These are phyloP conservation scores for Rhodotorula glutinis DNA, from an alignment of 1,284 basidiomycete genomes.

Conservation along the genomic window DNA sequence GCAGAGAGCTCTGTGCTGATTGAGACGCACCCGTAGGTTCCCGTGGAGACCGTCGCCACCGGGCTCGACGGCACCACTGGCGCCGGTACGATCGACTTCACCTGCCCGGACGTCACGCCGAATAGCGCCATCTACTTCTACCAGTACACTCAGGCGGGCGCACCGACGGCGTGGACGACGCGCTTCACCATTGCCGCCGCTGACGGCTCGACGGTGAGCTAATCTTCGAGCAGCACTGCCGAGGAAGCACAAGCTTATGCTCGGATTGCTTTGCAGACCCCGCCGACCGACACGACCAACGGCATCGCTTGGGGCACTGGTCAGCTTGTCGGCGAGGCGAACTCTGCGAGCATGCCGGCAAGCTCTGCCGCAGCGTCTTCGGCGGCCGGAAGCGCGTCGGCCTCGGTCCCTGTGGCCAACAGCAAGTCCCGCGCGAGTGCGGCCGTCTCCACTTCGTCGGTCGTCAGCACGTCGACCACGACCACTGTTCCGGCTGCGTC, in stretches of 20 bases:
- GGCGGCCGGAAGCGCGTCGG: not conserved
- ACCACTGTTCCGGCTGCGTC: not conserved
- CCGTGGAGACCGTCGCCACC: slow-evolving; percentile 23
- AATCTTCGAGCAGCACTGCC: too few species aligned
- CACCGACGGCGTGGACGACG: slow-evolving; percentile 65
- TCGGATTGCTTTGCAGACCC: slow-evolving; percentile 6
- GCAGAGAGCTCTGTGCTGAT: not conserved
- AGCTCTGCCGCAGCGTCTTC: not conserved
- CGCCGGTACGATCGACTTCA: slow-evolving; percentile 53
- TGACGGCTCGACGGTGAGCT: slow-evolving; percentile 48
- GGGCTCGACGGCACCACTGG: slow-evolving; percentile 41
- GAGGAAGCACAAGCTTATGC: too few species aligned
- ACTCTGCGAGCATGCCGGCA: not conserved
- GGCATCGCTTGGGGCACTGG: slow-evolving; percentile 16
- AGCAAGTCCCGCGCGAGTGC: not conserved
- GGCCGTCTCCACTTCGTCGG: too few species aligned
- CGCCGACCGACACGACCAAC: slow-evolving; percentile 9
- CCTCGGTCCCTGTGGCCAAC: not conserved
- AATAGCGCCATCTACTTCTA: slow-evolving; percentile 55
- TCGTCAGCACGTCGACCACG: not conserved
- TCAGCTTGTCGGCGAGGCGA: slow-evolving; percentile 2
- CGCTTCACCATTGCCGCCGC: slow-evolving; percentile 71
- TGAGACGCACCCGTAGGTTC: slow-evolving; percentile 5
- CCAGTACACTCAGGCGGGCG: slow-evolving; percentile 28
- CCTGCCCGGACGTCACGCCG: slow-evolving; percentile 71